phyloP scores from a whole-genome alignment of 345 rosid genomes.

The Raphanus raphanistrum region DNA sequence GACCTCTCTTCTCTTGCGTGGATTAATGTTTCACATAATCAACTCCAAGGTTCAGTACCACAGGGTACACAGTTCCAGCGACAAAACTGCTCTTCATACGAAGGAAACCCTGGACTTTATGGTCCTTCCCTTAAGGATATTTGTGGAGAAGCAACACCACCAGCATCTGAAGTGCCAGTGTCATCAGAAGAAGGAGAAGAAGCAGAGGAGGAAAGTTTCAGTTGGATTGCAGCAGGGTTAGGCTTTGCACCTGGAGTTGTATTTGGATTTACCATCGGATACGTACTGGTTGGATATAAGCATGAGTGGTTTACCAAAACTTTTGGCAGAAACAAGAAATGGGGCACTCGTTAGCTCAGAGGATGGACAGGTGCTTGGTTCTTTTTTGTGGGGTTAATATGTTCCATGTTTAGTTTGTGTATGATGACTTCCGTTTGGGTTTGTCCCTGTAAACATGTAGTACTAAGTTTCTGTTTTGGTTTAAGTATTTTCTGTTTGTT shows the following conservation, averaged over 20 bases:
- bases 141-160: neutral
- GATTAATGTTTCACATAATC: too few relatives aligned
- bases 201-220: too few relatives aligned
- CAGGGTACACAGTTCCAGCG: constrained; percentile 5
- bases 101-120: neutral
- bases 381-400: too few relatives aligned
- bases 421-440: too few relatives aligned
- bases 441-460: too few relatives aligned
- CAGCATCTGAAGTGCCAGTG: too few relatives aligned
- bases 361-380: neutral
- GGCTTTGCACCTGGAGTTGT: neutral
- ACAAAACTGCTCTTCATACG: neutral
- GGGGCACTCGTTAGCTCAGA: neutral
- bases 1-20: too few relatives aligned
- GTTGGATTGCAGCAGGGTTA: neutral
- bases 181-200: too few relatives aligned
- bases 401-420: too few relatives aligned
- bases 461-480: too few relatives aligned
- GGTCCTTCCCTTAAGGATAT: constrained; percentile 9
- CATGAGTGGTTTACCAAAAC: neutral
- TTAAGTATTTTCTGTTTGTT: neutral
- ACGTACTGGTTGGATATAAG: neutral
- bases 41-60: neutral
- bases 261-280: neutral
- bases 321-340: too few relatives aligned